Evolutionary conservation across 257 asterid genomes (phyloP), one percentile per base, ranked within the genome.

Genomic region (Sherardia arvensis): DNA sequence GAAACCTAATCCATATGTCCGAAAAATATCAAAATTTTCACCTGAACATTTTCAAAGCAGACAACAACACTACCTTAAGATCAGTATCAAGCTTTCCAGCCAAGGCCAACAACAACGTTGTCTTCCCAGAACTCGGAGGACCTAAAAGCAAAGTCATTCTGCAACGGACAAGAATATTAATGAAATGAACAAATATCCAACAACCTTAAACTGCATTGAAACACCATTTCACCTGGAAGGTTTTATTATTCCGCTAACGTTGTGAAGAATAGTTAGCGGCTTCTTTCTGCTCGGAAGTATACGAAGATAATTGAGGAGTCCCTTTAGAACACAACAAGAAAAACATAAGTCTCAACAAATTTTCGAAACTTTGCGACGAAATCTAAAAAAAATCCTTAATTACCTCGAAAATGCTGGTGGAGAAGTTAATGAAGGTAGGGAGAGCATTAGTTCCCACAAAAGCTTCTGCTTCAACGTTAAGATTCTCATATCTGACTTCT

Each of bases 121-220:
- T 86, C 73, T 86, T 86, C 5, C 95, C 95, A 7, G 91, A 84
- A 68, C 84, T 71, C 1, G 95, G 95, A 69, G 95, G 95, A 9
- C 95, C 95, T 71, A 86, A 71, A 30, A 86, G 84, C 63, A 86
- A 61, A n/a, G 91, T 84, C 87, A 86, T 66, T 65, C 84, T 79
- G 70, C 63, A 34, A 67, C 4, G 28, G 5, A 2, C 14, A 66
- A 18, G 2, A 1, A 25, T n/a, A 38, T 15, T 15, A 55, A 10
- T 34, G 25, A 7, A 20, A 7, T 55, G 45, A 38, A 38, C 45
- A 8, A 53, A 51, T 4, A 58, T 18, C 10, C 2, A 14, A 72
- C 2, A 59, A 53, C 54, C 78, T 59, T 25, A 28, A 27, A 61
- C 49, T 43, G 15, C 20, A 11, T 51, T 18, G 17, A 8, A n/a